Evolutionary conservation across 805 yeast species (phyloP).

Genomic region (Candida corydali): DNA sequence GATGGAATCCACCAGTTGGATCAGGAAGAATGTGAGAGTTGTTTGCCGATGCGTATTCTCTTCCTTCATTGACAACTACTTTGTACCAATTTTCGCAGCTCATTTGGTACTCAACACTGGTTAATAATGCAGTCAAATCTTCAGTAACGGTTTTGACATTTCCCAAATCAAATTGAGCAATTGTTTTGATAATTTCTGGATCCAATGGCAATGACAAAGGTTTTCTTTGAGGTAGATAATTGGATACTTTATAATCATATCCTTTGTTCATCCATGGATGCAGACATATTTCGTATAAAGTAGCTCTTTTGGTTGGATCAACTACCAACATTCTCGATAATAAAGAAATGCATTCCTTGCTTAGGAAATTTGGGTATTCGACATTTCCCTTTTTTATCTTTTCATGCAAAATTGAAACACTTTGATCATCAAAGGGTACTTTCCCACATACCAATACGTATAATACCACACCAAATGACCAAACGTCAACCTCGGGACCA

Average conservation of each 20-base stretch:
- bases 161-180: constrained; percentile 77
- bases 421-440: constrained; percentile 96
- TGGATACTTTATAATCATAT: constrained; percentile 66
- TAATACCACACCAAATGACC: constrained; percentile 97
- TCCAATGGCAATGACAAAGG: constrained; percentile 75
- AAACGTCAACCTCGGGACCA: constrained; percentile 97
- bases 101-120: constrained; percentile 61
- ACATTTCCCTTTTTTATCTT: constrained; percentile 90
- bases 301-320: constrained; percentile 76
- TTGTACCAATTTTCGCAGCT: constrained; percentile 63
- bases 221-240: constrained; percentile 69
- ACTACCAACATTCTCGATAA: constrained; percentile 89
- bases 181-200: constrained; percentile 62
- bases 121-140: constrained; percentile 54
- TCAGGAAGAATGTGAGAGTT: constrained; percentile 46
- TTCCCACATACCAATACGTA: constrained; percentile 96
- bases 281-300: constrained; percentile 68
- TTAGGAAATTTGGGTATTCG: constrained; percentile 81
- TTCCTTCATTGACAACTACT: constrained; percentile 29
- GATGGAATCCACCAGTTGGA: constrained; percentile 86
- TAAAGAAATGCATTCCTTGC: constrained; percentile 75
- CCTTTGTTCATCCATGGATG: constrained; percentile 97
- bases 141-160: constrained; percentile 53
- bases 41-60: constrained; percentile 32
- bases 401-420: constrained; percentile 86